These are phyloP conservation scores for Caloboletus inedulis DNA, from an alignment of 1,284 basidiomycete genomes.

Conservation along the genomic window DNA sequence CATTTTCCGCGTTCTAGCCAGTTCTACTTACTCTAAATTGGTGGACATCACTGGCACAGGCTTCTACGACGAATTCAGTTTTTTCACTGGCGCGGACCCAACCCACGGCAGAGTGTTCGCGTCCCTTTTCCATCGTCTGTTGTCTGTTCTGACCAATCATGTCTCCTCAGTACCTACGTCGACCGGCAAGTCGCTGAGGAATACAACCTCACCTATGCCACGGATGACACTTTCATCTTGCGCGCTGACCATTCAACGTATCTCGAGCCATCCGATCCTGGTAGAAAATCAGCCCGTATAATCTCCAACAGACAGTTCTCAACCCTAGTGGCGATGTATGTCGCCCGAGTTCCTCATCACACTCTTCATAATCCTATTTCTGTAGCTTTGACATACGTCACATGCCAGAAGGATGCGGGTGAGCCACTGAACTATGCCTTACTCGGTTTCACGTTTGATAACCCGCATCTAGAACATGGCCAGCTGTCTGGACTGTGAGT, in stretches of 20 bases:
- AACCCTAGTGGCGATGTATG: conserved; percentile 21
- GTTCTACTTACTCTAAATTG: conserved; percentile 12
- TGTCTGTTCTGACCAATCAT: neutral
- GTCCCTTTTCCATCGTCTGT: neutral
- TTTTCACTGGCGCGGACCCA: conserved; percentile 33
- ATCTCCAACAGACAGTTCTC: conserved; percentile 18
- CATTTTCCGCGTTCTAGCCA: conserved; percentile 1
- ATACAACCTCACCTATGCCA: conserved; percentile 34
- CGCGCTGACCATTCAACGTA: conserved; percentile 34
- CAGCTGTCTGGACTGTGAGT: conserved; percentile 28
- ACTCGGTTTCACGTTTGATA: neutral
- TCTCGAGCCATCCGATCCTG: conserved; percentile 22
- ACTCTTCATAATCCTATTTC: neutral
- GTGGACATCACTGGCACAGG: conserved; percentile 25
- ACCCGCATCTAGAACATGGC: conserved; percentile 24
- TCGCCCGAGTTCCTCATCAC: neutral
- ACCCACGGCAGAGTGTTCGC: conserved; percentile 37
- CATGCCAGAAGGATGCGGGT: conserved; percentile 31
- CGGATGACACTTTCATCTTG: conserved; percentile 33
- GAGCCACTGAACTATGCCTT: conserved; percentile 1
- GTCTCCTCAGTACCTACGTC: conserved; percentile 33
- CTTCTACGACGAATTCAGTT: conserved; percentile 33
- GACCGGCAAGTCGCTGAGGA: conserved; percentile 27
- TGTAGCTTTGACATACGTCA: conserved; percentile 27
- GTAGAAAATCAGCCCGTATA: conserved; percentile 30